A percentile compares a stretch with the other conserved stretches of the same genome.
Evolutionary conservation across 768 basidiomycete species (phyloP).

Genomic region (Collybia nuda): DNA sequence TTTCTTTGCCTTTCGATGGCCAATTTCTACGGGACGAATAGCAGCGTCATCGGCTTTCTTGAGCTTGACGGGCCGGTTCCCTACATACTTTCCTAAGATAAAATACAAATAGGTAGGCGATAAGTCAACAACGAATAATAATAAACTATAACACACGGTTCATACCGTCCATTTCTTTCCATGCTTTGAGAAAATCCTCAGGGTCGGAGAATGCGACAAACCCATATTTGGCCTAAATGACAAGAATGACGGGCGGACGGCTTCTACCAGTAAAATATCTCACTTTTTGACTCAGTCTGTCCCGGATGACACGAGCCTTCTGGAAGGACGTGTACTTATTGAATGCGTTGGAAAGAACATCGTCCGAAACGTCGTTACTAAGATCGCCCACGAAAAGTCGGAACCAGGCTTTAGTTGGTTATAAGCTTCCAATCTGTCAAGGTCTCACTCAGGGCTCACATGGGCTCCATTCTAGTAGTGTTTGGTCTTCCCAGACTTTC

Average conservation of each 20-base stretch:
- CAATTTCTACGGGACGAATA: constrained; percentile 90
- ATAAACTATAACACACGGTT: background rate
- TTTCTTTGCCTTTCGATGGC: constrained; percentile 87
- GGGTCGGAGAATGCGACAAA: constrained; percentile 98
- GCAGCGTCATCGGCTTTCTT: constrained; percentile 90
- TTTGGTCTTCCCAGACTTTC: constrained; percentile 98
- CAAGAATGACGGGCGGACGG: constrained; percentile 1
- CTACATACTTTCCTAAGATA: constrained; percentile 86
- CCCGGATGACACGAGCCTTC: constrained; percentile 94
- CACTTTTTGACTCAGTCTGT: constrained; percentile 92
- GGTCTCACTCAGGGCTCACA: constrained; percentile 57
- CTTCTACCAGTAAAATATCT: constrained; percentile 8
- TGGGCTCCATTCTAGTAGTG: constrained; percentile 95
- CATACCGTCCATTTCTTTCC: constrained; percentile 99
- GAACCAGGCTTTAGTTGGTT: constrained; percentile 77
- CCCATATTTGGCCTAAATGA: constrained; percentile 84
- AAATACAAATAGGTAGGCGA: constrained; percentile 7
- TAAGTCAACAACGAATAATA: background rate
- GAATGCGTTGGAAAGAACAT: constrained; percentile 91
- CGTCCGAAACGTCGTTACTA: constrained; percentile 97
- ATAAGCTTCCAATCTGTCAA: constrained; percentile 5
- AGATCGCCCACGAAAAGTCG: constrained; percentile 96
- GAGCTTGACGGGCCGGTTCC: constrained; percentile 94
- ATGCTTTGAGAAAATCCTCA: constrained; percentile 96
- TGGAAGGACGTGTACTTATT: constrained; percentile 90